Evolutionary conservation across 2,329 filamentous ascomycete species (phyloP), one percentile per base, ranked within the genome.

Genomic region (Ceratocystis harringtonii): DNA sequence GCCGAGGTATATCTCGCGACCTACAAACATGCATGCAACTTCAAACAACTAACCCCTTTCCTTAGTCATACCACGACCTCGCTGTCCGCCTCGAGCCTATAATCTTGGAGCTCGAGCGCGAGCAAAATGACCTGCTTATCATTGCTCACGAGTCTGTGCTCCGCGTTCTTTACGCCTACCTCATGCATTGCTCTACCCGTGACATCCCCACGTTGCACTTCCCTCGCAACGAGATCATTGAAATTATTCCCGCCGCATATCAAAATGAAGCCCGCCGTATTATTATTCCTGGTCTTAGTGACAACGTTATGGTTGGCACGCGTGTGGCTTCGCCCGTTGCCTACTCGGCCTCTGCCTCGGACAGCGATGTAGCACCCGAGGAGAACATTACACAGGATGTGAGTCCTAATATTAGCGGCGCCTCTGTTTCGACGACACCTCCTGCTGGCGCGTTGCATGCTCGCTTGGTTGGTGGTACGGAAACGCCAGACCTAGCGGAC

Each of bases 71-170:
- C 75, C 94, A 99, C 74, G 94, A 99, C 72, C 85, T 99, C 55
- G 94, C 94, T n/a, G 94, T 99, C 67, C 89, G 94, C 25, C 84
- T 99, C 60, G 94, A 99, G 74, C 95, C 94, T 50, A 96, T 99
- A 72, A 99, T 99, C 72, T 83, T 99, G 36, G 94, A 99, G 74
- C 83, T 99, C 15, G 94, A 99, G 78, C 87, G 94, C 55, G 94
- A 99, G 77, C 90, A 96, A 71, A 95, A 95, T 70, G 94, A 99
- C 73, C 81, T 99, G n/a, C 82, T 99, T 64, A 96, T 99, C 72
- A 96, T 99, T 70, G 94, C 94, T 0, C 94, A 99, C 74, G 94
- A 99, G 75, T 95, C 90, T 63, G 94, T 99, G n/a, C 81, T 99
- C 60, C 89, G 94, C 55, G 94, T 99, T 28, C 81, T 99, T 2